A percentile compares a stretch with the other conserved stretches of the same genome.
phyloP scores from a whole-genome alignment of 139 green algal genomes.

The Tetradesmus obliquus region DNA sequence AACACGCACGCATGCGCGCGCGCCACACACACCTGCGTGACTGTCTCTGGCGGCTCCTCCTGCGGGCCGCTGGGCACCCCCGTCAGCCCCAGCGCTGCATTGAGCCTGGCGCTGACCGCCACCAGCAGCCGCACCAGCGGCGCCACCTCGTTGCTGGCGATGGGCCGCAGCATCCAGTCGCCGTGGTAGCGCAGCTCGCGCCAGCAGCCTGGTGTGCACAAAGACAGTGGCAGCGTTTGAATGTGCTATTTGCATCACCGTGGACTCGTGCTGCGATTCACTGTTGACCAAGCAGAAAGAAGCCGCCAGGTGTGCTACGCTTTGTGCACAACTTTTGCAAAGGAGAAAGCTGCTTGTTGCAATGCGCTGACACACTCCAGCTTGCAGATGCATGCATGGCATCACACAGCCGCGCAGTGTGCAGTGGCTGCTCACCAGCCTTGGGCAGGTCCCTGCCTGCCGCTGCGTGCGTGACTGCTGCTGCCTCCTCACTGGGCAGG shows the following conservation, averaged over 20 bases:
- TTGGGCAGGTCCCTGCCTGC: slow-evolving; percentile 28
- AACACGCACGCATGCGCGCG: not conserved
- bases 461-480: not conserved
- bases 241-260: not conserved
- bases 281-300: no score
- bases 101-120: slow-evolving; percentile 53
- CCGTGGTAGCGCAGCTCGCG: slow-evolving; percentile 74
- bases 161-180: slow-evolving; percentile 82
- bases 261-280: not conserved
- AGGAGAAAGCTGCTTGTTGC: not conserved
- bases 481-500: slow-evolving; percentile 32
- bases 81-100: slow-evolving; percentile 67
- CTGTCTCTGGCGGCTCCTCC: slow-evolving; percentile 62
- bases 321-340: not conserved
- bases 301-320: no score
- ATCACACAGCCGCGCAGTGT: not conserved
- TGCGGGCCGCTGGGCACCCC: not conserved
- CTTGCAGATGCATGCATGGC: not conserved
- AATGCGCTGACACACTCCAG: no score
- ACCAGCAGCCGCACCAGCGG: slow-evolving; percentile 81
- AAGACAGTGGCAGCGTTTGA: not conserved
- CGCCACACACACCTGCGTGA: slow-evolving; percentile 50
- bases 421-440: slow-evolving; percentile 7
- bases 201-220: slow-evolving; percentile 59
- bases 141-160: slow-evolving; percentile 78